These are phyloP conservation scores for Monosporozyma aerobia DNA, from an alignment of 805 yeast genomes.

Conservation along the genomic window DNA sequence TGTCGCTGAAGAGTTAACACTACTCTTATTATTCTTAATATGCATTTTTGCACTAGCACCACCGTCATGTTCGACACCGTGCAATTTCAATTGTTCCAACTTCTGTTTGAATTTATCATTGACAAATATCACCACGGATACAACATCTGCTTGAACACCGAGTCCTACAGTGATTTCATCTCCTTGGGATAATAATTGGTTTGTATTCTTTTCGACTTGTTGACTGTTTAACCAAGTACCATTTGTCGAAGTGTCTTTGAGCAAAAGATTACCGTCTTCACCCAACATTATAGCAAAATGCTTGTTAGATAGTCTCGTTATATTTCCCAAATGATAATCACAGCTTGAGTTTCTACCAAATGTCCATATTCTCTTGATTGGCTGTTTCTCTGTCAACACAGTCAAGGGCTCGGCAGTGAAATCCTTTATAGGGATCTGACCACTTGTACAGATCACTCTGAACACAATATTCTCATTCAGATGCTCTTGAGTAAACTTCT, in stretches of 20 bases:
- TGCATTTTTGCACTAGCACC: neutral
- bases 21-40: neutral
- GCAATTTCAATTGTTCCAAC: slow-evolving; percentile 14
- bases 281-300: slow-evolving; percentile 70
- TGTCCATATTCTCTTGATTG: slow-evolving; percentile 43
- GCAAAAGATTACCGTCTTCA: slow-evolving; percentile 39
- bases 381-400: slow-evolving; percentile 14
- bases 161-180: slow-evolving; percentile 87
- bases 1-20: neutral
- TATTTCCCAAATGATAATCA: slow-evolving; percentile 53
- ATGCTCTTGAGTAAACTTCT: slow-evolving; percentile 31
- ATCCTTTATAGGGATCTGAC: slow-evolving; percentile 42
- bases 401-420: slow-evolving; percentile 31
- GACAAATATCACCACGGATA: slow-evolving; percentile 39
- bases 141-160: slow-evolving; percentile 66
- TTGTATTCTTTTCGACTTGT: slow-evolving; percentile 63
- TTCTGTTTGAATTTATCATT: slow-evolving; percentile 30
- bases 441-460: slow-evolving; percentile 51
- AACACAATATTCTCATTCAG: slow-evolving; percentile 39
- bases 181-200: slow-evolving; percentile 79
- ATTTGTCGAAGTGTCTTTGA: slow-evolving; percentile 71
- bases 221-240: slow-evolving; percentile 82
- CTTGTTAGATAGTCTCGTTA: slow-evolving; percentile 61
- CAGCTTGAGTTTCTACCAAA: slow-evolving; percentile 64
- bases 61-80: neutral